These are phyloP conservation scores for Pyrrhoderma noxium DNA, from an alignment of 1,284 basidiomycete species.

Conservation along the genomic window DNA sequence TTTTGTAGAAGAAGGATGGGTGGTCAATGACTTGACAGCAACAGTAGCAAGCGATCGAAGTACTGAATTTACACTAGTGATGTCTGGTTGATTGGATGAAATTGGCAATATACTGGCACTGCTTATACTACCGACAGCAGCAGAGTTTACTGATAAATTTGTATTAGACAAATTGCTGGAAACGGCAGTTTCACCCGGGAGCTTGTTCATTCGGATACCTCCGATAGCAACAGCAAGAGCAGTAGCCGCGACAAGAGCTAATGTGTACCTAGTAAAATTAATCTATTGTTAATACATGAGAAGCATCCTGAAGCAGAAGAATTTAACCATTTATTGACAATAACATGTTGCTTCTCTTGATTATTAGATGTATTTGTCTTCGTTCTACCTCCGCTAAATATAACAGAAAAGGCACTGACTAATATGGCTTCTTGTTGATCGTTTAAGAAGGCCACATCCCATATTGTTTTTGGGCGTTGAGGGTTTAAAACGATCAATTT, in stretches of 20 bases:
- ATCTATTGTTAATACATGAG: neutral
- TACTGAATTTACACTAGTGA: neutral
- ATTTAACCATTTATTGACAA: conserved; percentile 13
- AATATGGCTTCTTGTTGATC: neutral
- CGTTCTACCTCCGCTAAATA: neutral
- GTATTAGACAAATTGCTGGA: too few species aligned
- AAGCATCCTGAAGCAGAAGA: neutral
- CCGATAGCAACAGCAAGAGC: conserved; percentile 11
- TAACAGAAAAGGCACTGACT: conserved; percentile 1
- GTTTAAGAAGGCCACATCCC: conserved; percentile 11
- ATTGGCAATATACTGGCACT: neutral
- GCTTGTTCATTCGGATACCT: neutral
- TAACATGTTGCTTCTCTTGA: neutral
- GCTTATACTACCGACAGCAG: neutral
- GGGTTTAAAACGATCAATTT: conserved; percentile 5
- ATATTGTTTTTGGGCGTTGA: conserved; percentile 6
- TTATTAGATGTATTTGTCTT: neutral
- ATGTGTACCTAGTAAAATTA: conserved; percentile 7
- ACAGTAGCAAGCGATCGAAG: conserved; percentile 2
- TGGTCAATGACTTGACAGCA: conserved; percentile 1
- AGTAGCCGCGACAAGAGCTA: conserved; percentile 11
- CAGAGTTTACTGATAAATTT: neutral
- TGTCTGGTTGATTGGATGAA: neutral
- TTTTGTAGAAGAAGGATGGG: too few species aligned
- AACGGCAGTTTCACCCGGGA: too few species aligned